Evolutionary conservation across 1,284 basidiomycete species (phyloP).

Genomic region (Trichosporon ovoides): DNA sequence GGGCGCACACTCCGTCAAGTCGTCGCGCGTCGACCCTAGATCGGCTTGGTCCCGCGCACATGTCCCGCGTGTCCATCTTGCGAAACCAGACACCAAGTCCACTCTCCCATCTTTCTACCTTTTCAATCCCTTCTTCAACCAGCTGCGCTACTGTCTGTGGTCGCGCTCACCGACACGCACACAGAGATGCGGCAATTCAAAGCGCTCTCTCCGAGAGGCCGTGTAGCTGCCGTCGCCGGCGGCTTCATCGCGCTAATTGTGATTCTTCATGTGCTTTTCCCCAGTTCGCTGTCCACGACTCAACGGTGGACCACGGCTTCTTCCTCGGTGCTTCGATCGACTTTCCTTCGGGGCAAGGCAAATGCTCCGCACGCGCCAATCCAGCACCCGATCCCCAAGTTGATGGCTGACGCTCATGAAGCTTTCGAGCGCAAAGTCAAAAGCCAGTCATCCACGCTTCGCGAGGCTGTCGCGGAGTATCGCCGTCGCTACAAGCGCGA

Average conservation of each 20-base stretch:
- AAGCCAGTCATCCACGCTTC: slow-evolving; percentile 69
- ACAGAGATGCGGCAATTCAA: slow-evolving; percentile 1
- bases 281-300: slow-evolving; percentile 29
- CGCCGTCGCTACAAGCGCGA: slow-evolving; percentile 63
- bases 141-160: background rate
- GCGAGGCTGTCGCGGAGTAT: slow-evolving; percentile 72
- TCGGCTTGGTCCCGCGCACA: background rate
- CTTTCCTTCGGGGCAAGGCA: slow-evolving; percentile 41
- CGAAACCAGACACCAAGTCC: too few species aligned
- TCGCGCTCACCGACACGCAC: too few species aligned
- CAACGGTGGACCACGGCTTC: slow-evolving; percentile 47
- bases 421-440: slow-evolving; percentile 62
- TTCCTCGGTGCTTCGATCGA: slow-evolving; percentile 45
- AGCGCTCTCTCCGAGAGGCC: slow-evolving; percentile 23
- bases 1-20: too few species aligned
- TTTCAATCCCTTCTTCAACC: background rate
- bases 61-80: background rate
- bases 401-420: slow-evolving; percentile 72
- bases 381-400: slow-evolving; percentile 69
- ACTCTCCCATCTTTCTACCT: too few species aligned
- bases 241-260: slow-evolving; percentile 28
- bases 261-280: slow-evolving; percentile 36
- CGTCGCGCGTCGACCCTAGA: slow-evolving; percentile 2
- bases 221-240: slow-evolving; percentile 27
- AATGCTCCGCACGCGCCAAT: slow-evolving; percentile 42